Evolutionary conservation across 305 asterid species (phyloP).

Genomic region (Fraxinus floribunda): DNA sequence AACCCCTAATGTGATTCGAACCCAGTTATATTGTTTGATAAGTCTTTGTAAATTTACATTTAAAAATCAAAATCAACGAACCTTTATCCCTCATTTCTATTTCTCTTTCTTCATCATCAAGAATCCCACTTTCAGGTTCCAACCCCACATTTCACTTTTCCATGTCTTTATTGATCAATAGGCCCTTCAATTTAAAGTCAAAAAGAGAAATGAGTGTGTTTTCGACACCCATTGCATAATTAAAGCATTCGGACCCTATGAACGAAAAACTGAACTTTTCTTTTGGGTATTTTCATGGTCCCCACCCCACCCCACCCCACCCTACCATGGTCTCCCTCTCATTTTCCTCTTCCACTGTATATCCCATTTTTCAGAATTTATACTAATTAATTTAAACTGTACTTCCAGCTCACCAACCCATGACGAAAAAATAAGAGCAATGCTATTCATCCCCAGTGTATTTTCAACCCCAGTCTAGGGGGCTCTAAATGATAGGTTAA

Average conservation of each 20-base stretch:
- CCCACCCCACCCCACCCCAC: background rate
- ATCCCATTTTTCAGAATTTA: conserved; percentile 3
- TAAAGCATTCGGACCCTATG: conserved; percentile 22
- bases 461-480: no score
- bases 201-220: conserved; percentile 45
- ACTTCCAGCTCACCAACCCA: background rate
- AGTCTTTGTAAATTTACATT: background rate
- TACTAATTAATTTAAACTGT: conserved; percentile 6
- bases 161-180: conserved; percentile 18
- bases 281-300: background rate
- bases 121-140: conserved; percentile 20
- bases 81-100: background rate
- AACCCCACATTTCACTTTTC: conserved; percentile 27
- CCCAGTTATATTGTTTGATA: background rate
- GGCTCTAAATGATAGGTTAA: no score
- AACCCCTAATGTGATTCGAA: background rate
- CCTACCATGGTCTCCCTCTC: background rate
- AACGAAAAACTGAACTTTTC: conserved; percentile 23
- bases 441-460: no score
- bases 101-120: conserved; percentile 32
- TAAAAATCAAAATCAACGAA: background rate
- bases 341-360: background rate
- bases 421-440: background rate
- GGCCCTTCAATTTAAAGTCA: conserved; percentile 24
- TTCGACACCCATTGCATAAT: conserved; percentile 24